Base-by-base conservation (phyloP, 805 yeast genomes). In the Candida ficus region DNA sequence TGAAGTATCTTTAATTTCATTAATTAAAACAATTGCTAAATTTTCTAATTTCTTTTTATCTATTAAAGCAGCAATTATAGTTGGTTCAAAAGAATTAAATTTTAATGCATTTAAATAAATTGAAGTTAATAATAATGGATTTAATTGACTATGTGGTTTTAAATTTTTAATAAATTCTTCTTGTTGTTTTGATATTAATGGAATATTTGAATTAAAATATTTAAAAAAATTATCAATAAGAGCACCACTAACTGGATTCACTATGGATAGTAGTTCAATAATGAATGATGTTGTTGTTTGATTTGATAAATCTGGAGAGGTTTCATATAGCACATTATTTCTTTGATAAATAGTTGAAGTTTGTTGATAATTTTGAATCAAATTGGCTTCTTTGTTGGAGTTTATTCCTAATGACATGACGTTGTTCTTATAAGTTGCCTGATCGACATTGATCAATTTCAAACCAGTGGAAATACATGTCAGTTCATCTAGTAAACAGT, bases 51-150 rank as follows among this genome's bases (percentile, higher is more conserved):
- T 54, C 9, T 44, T 46, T 21, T 41, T 48, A 36, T 54, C 47
- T 22, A 46, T 49, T 8, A 25, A 20, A 10, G 39, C 19, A 8
- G 30, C 25, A 12, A 42, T 20, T 3, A 48, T 26, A 2, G 37
- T 28, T 5, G 46, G 45, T 13, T 53, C 57, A 7, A 44, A 32
- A n/a, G 53, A 50, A 54, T 55, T 49, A 43, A 47, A 53, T 29
- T 49, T 59, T 14, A 58, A 42, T 1, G 60, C 60, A 33, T 56
- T 53, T 8, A 60, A 42, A 44, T 57, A 60, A 9, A 60, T 51
- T 44, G 50, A 48, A 5, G 45, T 43, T 13, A 59, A 33, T 28
- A 59, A 37, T 17, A 60, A 20, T 5, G 64, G 64, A 29, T 58
- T 57, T 12, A 14, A 10, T 22, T 13, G 17, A 14, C n/a, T 9